phyloP scores from a whole-genome alignment of 2,329 filamentous ascomycete species.

The Drechslerella stenobrocha region DNA sequence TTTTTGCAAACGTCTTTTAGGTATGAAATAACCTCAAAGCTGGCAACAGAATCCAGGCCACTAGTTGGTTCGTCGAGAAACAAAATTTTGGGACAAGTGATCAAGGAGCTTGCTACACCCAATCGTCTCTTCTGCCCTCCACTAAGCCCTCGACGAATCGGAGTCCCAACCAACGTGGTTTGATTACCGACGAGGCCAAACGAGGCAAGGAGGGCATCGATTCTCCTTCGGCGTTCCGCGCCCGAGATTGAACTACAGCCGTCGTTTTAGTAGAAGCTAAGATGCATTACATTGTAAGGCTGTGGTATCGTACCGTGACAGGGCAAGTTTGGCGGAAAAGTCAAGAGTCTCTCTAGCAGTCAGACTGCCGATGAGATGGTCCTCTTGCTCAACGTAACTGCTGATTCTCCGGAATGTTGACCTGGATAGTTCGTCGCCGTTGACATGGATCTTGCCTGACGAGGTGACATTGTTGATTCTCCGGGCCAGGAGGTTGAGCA shows the following conservation, averaged over 20 bases:
- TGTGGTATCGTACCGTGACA: conserved; percentile 59
- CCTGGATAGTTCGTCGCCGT: conserved; percentile 63
- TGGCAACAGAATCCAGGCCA: conserved; percentile 76
- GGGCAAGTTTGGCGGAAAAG: conserved; percentile 72
- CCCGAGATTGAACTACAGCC: conserved; percentile 23
- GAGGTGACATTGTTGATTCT: conserved; percentile 63
- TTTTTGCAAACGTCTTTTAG: conserved; percentile 68
- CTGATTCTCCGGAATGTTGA: conserved; percentile 67
- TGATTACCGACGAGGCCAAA: conserved; percentile 74
- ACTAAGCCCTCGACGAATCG: conserved; percentile 78
- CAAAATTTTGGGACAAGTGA: conserved; percentile 76
- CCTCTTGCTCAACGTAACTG: conserved; percentile 84
- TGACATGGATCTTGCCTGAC: conserved; percentile 64
- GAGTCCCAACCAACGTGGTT: conserved; percentile 75
- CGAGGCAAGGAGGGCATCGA: conserved; percentile 56
- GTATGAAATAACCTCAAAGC: conserved; percentile 75
- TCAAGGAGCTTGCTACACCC: conserved; percentile 77
- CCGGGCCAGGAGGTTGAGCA: conserved; percentile 76
- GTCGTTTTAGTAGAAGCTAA: conserved; percentile 54
- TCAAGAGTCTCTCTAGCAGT: conserved; percentile 78
- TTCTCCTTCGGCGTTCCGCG: conserved; percentile 55
- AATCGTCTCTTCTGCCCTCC: conserved; percentile 82
- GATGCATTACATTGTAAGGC: conserved; percentile 49
- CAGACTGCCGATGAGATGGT: conserved; percentile 77
- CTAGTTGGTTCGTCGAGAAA: conserved; percentile 85